Base-by-base conservation (phyloP, 148 eudicot genomes). In the Rhododendron griersonianum region DNA sequence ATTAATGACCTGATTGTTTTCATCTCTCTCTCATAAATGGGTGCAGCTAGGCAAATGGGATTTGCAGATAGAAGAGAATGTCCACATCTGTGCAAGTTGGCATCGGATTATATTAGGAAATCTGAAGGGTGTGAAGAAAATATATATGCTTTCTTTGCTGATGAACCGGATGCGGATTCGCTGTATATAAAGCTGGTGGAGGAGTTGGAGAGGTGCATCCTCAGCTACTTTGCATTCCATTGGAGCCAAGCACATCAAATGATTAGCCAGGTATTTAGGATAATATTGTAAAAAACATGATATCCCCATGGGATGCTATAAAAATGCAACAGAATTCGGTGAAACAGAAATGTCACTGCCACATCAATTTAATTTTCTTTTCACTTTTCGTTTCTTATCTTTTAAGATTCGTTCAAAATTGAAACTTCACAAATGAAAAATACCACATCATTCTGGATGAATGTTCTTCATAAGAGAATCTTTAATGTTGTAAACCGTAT, bases 141-240 rank as follows among this genome's bases (percentile, higher is more conserved):
- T 83, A 93, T 95, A 47, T 98, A 94, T 87, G 80, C 95, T 57
- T 95, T 88, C 89, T 98, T 98, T 74, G 88, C 91, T 2, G 82
- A 83, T 5, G 96, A 95, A 41, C 94, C 92, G 37, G 95, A 98
- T 65, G 96, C 92, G 1, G 98, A 98, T 89, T 93, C 99, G 7
- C 90, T 98, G 25, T 98, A 93, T 83, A 94, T 98, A 86, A 98
- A 98, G 92, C 92, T 98, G 10, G 94, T 98, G 18, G 99, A 98
- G 80, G 99, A 98, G 91, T 89, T 98, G 79, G 99, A 98, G 89
- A 91, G 99, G 85, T 98, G 98, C 89, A 94, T 88, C 45, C 99
- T 98, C 71, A 98, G 99, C 87, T 98, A 98, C 91, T 98, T 94
- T 75, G 99, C 98, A 44, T 98, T 95, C 81, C 99, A 98, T 57